Base-by-base conservation (phyloP, 2,329 filamentous ascomycete genomes). In the Penicillium sp. region DNA sequence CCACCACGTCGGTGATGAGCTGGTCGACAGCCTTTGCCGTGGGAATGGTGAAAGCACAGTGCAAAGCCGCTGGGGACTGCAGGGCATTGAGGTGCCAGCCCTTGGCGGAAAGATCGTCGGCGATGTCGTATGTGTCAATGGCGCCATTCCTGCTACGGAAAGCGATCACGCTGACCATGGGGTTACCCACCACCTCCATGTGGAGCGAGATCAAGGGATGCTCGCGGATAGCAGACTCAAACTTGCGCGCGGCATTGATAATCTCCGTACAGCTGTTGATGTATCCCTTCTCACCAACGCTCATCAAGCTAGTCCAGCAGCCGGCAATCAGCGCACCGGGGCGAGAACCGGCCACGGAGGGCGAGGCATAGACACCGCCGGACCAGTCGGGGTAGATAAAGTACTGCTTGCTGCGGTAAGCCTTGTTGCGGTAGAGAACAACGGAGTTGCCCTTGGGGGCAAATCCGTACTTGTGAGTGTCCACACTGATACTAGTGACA, bases 391-490 rank as follows among this genome's bases (percentile, higher is more conserved):
- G 86, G 26, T 85, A 88, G 66, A 98, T 85, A 70, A 95, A 98
- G 77, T 98, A 98, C 71, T 98, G 93, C 70, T 95, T 91, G 47
- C 82, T 82, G 58, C 93, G 83, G 56, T 94, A 80, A 38, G 80
- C 74, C 27, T 84, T 79, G 37, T 82, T 86, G 59, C 93, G 88
- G 77, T 98, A 98, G 34, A 98, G 78, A 11, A 95, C 78, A 1
- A 89, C 93, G 42, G 86, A 93, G 77, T 95, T 98, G 57, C 93
- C 93, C 74, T 98, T 98, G 43, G 93, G 93, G 1, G 93, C 93
- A 65, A 98, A 98, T 29, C 93, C 93, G 67, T 98, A 98, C 70
- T 98, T 98, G 79, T 98, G 93, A 2, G 93, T 98, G 68, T 98
- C 93, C 68, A 90, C 94, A 57, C 84, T 89, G 69, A 98, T 97